Base-by-base conservation (phyloP, 441 rosid genomes). In the Corymbia citriodora region DNA sequence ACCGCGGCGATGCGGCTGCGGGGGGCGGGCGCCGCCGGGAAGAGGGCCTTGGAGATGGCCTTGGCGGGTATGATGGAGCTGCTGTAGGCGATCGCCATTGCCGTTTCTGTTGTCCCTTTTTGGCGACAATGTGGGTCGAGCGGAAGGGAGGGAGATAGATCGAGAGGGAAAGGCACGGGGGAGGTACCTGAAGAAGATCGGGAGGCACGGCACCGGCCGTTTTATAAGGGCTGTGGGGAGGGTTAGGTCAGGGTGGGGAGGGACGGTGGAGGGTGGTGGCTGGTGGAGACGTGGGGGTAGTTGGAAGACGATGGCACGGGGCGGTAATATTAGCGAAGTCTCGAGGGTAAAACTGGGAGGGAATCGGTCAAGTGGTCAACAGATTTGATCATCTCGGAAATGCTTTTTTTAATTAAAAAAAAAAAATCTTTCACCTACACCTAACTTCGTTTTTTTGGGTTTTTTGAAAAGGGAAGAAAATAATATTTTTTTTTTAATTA, bases 1-100 rank as follows among this genome's bases (percentile, higher is more conserved):
- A 95, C 95, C 93, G 97, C 96, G 91, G 94, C 92, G 93, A 96
- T 92, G 45, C 92, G 93, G 92, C 93, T 90, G 89, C 90, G n/a
- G 68, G 33, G 19, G 45, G 53, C 12, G 65, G 53, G 48, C 87
- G 55, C 54, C 29, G 55, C 48, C 6, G 87, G 55, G 36, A 25
- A 74, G 54, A 54, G 87, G 87, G 48, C n/a, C 31, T 52, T 59
- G 87, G 87, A 53, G 74, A 54, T 23, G 87, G 88, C 72, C 21
- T 17, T 90, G 52, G 85, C 7, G 65, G 91, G 91, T 25, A 33
- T 68, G 52, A 79, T 31, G 82, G 88, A 31, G 86, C 82, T 83
- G 81, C 31, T 0, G 88, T 53, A 45, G 87, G 91, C 54, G 65
- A 53, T 61, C 53, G 91, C 83, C 91, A 90, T 90, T 87, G 55